Conservation (phyloP, 768 basidiomycete genomes). For the Lyophyllum semitale region DNA sequence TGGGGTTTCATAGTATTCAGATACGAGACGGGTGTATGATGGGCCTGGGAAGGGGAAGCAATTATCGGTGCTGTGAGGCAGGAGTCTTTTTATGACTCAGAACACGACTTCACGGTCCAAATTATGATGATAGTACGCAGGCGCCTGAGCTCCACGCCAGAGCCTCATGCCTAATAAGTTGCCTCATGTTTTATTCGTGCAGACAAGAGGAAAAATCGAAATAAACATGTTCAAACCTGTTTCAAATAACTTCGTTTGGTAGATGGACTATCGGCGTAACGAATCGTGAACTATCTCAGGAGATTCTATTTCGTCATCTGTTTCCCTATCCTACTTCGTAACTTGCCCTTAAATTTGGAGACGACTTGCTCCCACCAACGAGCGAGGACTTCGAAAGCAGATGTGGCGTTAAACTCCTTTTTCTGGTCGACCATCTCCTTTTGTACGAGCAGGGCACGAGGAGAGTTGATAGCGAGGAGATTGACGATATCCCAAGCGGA, state of each 20-base stretch:
- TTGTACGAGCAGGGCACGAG: slow-evolving; percentile 22
- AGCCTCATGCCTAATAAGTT: not conserved
- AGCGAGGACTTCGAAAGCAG: slow-evolving; percentile 6
- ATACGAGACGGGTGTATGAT: no score
- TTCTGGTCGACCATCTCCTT: slow-evolving; percentile 24
- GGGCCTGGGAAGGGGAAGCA: not conserved
- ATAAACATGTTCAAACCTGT: no score
- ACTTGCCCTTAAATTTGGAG: not conserved
- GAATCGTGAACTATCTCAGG: not conserved
- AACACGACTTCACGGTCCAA: not conserved
- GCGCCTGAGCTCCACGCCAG: no score
- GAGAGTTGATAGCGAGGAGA: slow-evolving; percentile 21
- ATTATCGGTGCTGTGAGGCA: no score
- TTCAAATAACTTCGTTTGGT: no score
- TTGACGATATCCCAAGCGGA: slow-evolving; percentile 40
- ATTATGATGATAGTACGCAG: no score
- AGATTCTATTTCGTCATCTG: not conserved
- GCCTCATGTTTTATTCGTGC: no score
- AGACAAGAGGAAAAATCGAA: no score
- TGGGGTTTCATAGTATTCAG: not conserved
- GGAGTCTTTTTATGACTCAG: not conserved
- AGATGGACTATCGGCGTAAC: no score
- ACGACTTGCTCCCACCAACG: slow-evolving; percentile 8
- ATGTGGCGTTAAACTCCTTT: slow-evolving; percentile 16
- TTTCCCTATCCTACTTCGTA: not conserved